Evolutionary conservation across 2,329 filamentous ascomycete genomes (phyloP).

Genomic region (Ophiostoma montium): DNA sequence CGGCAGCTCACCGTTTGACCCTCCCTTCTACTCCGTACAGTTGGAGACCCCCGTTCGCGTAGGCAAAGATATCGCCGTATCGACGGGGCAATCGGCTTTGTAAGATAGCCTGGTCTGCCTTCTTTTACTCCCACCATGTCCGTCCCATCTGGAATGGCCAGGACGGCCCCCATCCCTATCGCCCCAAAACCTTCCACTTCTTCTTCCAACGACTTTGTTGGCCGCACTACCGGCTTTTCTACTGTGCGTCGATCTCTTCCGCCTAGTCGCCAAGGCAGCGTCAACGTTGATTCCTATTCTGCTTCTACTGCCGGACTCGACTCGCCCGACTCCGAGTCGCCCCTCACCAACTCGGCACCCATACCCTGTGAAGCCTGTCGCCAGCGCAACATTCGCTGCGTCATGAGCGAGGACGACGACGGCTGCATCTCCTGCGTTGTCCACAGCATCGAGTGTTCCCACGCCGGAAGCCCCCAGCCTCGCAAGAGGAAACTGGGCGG

Average conservation of each 20-base stretch:
- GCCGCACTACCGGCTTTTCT: conserved; percentile 9
- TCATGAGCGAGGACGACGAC: conserved; percentile 59
- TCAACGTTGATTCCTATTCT: conserved; percentile 34
- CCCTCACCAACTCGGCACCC: conserved; percentile 27
- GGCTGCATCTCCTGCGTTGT: conserved; percentile 65
- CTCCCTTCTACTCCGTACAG: background rate
- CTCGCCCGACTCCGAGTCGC: conserved; percentile 36
- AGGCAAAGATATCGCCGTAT: conserved; percentile 3
- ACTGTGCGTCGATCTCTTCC: conserved; percentile 18
- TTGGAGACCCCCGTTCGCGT: conserved; percentile 2
- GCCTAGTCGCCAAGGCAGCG: conserved; percentile 32
- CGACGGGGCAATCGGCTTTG: background rate
- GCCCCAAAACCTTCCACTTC: conserved; percentile 40
- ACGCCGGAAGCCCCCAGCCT: conserved; percentile 60
- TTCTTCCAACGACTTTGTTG: conserved; percentile 18
- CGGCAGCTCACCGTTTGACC: background rate
- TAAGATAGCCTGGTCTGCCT: background rate
- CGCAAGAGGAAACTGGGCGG: conserved; percentile 67
- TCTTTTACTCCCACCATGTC: conserved; percentile 31
- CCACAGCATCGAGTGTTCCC: conserved; percentile 65
- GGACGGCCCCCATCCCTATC: conserved; percentile 53
- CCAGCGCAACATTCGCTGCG: conserved; percentile 60
- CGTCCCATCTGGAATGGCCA: conserved; percentile 36
- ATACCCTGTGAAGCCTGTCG: conserved; percentile 61
- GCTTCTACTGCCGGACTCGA: conserved; percentile 37